phyloP scores from a whole-genome alignment of 768 basidiomycete species.

The Kwoniella sp. region DNA sequence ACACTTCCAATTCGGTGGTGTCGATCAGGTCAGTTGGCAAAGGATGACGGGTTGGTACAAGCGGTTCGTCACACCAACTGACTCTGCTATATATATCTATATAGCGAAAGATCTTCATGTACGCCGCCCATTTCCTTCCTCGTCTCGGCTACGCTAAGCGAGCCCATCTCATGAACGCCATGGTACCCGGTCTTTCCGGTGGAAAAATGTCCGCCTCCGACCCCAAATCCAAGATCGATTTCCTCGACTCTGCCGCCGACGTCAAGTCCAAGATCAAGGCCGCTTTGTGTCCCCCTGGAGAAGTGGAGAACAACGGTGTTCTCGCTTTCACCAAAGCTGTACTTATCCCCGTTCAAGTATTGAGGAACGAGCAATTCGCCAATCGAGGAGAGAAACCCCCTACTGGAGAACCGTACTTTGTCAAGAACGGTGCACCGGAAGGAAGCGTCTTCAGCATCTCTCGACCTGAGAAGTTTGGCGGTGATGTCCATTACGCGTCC shows the following conservation, averaged over 20 bases:
- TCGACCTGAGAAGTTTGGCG: slow-evolving; percentile 76
- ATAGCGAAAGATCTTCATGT: slow-evolving; percentile 97
- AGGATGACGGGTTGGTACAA: too few species aligned
- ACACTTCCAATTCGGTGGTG: slow-evolving; percentile 97
- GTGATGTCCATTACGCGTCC: slow-evolving; percentile 67
- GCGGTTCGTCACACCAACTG: neutral
- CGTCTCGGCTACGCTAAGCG: slow-evolving; percentile 89
- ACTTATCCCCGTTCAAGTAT: slow-evolving; percentile 79
- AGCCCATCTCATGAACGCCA: slow-evolving; percentile 95
- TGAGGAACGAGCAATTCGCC: slow-evolving; percentile 65
- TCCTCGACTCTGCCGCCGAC: slow-evolving; percentile 80
- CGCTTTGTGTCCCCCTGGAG: slow-evolving; percentile 94
- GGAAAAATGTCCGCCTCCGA: slow-evolving; percentile 99
- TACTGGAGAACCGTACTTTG: slow-evolving; percentile 66
- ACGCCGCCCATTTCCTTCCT: slow-evolving; percentile 93
- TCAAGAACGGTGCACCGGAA: slow-evolving; percentile 68
- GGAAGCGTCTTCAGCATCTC: slow-evolving; percentile 79
- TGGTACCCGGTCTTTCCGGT: slow-evolving; percentile 92
- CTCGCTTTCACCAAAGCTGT: slow-evolving; percentile 82
- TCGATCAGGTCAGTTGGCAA: slow-evolving; percentile 78
- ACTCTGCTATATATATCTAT: slow-evolving; percentile 8
- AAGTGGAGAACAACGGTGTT: slow-evolving; percentile 81
- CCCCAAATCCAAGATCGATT: slow-evolving; percentile 96
- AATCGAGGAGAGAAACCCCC: slow-evolving; percentile 58
- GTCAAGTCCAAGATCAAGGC: slow-evolving; percentile 86